A percentile compares a stretch with the other conserved stretches of the same genome.
Evolutionary conservation across 1,284 basidiomycete species (phyloP).

Genomic region (Apiotrichum veenhuisii): DNA sequence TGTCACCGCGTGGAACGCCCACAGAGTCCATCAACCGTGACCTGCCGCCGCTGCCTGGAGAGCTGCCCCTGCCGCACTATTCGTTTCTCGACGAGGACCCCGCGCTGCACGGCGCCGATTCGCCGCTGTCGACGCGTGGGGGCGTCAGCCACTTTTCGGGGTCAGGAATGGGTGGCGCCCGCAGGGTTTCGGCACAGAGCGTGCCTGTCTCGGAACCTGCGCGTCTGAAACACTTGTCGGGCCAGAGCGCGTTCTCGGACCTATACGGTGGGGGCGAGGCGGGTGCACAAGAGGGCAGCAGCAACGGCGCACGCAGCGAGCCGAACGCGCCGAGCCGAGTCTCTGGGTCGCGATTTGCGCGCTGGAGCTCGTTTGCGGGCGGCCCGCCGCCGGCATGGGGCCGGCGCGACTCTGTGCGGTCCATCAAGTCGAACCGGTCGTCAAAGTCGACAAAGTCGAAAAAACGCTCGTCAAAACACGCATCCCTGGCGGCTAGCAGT

Average conservation of each 20-base stretch:
- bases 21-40: not conserved
- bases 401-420: slow-evolving; percentile 11
- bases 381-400: slow-evolving; percentile 20
- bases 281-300: not conserved
- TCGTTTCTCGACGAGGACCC: slow-evolving; percentile 5
- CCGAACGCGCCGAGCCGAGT: not conserved
- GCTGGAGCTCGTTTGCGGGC: slow-evolving; percentile 14
- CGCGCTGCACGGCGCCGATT: not conserved
- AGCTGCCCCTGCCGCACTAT: not conserved
- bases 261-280: not conserved
- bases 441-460: slow-evolving; percentile 5
- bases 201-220: not conserved
- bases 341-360: not conserved
- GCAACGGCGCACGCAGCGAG: not conserved
- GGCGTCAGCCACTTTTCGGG: not conserved
- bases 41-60: not conserved
- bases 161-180: not conserved
- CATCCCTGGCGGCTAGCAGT: not conserved
- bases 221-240: slow-evolving; percentile 3
- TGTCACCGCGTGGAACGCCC: not conserved
- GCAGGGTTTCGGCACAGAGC: not conserved
- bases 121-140: not conserved
- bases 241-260: slow-evolving; percentile 4
- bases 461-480: not conserved
- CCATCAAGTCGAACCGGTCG: slow-evolving; percentile 3